These are phyloP conservation scores for Ogataea siamensis DNA, from an alignment of 805 yeast genomes.

Conservation along the genomic window DNA sequence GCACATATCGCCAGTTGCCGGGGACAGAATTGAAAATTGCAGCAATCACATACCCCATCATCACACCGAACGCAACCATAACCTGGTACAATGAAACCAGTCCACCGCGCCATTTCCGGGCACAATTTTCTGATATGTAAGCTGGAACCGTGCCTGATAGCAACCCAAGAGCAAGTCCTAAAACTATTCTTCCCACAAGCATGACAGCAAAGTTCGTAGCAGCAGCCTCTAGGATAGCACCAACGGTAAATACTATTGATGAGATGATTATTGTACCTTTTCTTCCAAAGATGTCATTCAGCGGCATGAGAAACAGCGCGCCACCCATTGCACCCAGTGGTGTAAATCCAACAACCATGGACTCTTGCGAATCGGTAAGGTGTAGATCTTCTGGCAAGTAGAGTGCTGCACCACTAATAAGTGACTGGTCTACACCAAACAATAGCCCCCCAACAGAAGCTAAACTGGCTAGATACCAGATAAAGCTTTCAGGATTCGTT, in stretches of 20 bases:
- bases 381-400: conserved; percentile 11
- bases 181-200: conserved; percentile 54
- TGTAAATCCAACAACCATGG: conserved; percentile 38
- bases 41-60: conserved; percentile 57
- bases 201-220: conserved; percentile 44
- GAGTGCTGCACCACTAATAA: conserved; percentile 15
- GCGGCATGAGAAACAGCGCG: conserved; percentile 55
- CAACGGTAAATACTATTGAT: conserved; percentile 57
- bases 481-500: conserved; percentile 12
- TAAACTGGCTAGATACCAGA: conserved; percentile 15
- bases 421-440: conserved; percentile 18
- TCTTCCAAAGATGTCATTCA: conserved; percentile 54
- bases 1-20: conserved; percentile 63
- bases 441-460: conserved; percentile 18
- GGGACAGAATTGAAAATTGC: conserved; percentile 54
- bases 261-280: conserved; percentile 51
- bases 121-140: conserved; percentile 59
- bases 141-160: conserved; percentile 61
- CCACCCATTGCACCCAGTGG: conserved; percentile 67
- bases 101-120: conserved; percentile 54
- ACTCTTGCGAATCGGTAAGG: conserved; percentile 8
- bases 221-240: conserved; percentile 57
- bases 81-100: conserved; percentile 61
- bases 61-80: conserved; percentile 62
- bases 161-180: conserved; percentile 62